Base-by-base conservation (phyloP, 306 rosid genomes). In the cucumber (Cucumis sativus) region DNA sequence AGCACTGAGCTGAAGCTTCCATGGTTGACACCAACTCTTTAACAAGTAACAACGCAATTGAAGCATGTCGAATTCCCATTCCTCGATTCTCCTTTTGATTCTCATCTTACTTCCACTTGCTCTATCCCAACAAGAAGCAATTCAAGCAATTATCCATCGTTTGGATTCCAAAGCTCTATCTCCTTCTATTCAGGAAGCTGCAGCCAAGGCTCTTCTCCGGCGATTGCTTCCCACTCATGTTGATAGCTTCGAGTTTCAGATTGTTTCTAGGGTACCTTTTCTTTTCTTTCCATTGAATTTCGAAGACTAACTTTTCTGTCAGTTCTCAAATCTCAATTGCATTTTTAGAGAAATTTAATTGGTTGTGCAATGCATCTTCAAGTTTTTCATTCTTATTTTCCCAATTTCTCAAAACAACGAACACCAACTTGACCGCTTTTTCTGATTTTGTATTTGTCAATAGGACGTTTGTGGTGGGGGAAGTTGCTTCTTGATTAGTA, bases 391-490 rank as follows among this genome's bases (percentile, higher is more conserved):
- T 39, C 52, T 40, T 10, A 18, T 69, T 70, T 45, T 69, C 12
- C 60, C 8, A 49, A 25, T 8, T 25, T 14, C 43, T 57, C 35
- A 23, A 13, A 69, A 69, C 39, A 2, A 43, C 25, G 76, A 45
- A 70, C 13, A 52, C 1, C 8, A 52, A 16, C 20, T 17, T 52
- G 2, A 52, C 7, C 57, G 8, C 7, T 7, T 77, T 55, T 80
- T 23, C 55, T 62, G 74, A 10, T 43, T 77, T 8, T 64, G 13
- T 64, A 56, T 21, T 51, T n/a, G 23, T 80, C 79, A 66, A 60
- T 89, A 90, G 97, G 98, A 90, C 78, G 89, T 61, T 77, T 95
- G 96, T 78, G 89, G 88, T 10, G 96, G 97, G 77, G 87, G 79
- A 73, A 88, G 92, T 83, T 95, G 97, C 87, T 92, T 95, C 80